Evolutionary conservation across 768 basidiomycete genomes (phyloP), one percentile per base, ranked within the genome.

Genomic region (Lactarius sp.): DNA sequence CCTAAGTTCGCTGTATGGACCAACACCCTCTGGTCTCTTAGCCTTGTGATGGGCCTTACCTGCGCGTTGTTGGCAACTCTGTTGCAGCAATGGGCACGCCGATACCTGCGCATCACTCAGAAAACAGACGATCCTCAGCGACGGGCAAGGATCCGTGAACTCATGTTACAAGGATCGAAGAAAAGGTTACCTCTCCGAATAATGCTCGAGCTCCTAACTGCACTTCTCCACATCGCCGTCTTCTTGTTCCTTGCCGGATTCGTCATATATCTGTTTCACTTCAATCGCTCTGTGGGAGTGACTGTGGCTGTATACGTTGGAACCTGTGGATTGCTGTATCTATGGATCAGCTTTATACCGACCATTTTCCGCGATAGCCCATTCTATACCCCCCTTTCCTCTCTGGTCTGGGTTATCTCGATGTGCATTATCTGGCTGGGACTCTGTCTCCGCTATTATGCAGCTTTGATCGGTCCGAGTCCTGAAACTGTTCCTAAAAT

Each of bases 51-150:
- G 8, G 54, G 60, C 13, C 52, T 61, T 0, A 7, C 34, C 22
- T 47, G 33, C 0, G 52, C 52, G 34, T 20, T 61, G 22, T 33
- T 61, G 7, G 60, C 52, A 2, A 54, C 47, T 18, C 14, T 61
- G 44, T 20, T 61, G 22, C 60, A 61, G 47, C 42, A 61, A n/a
- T 61, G 60, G 60, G 34, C 42, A 20, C 60, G 60, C 34, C 53
- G 34, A 54, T 61, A 61, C 60, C 3, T 54, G 36, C 44, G 34
- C 31, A 31, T 54, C 4, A 54, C 60, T 1, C 60, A 61, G 34
- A 27, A 42, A n/a, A 42, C 42, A 9, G 22, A 27, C 18, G 47
- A 52, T 7, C 60, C 60, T 2, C 52, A 54, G 9, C 46, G 34
- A 16, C 53, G 60, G 2, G 60, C 60, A 13, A 42, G 60, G 1